Evolutionary conservation across 176 grass and related monocot species (phyloP).

Genomic region (Eremochloa ophiuroides): DNA sequence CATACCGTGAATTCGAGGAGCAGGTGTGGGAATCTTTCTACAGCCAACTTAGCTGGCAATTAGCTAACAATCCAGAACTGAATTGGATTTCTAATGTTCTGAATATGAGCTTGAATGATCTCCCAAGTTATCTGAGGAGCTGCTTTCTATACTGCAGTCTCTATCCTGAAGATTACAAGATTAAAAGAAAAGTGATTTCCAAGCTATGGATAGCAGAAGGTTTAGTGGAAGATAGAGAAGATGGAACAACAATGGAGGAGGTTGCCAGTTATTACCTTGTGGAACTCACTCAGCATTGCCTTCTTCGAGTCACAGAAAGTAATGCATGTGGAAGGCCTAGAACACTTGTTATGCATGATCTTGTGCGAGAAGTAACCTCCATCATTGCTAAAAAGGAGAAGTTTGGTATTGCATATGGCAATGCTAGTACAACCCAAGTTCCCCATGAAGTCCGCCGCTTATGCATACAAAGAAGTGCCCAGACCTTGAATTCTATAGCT

Average conservation of each 20-base stretch:
- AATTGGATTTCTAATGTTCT: constrained; percentile 14
- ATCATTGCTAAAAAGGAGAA: constrained; percentile 15
- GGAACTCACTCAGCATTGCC: constrained; percentile 16
- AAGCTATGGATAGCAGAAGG: constrained; percentile 31
- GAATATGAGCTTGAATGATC: constrained; percentile 22
- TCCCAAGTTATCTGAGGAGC: constrained; percentile 39
- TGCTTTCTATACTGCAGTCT: constrained; percentile 39
- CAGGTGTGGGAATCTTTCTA: constrained; percentile 21
- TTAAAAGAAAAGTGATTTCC: constrained; percentile 3
- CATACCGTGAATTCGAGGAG: background rate
- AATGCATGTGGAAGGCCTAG: background rate
- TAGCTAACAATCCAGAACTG: constrained; percentile 23
- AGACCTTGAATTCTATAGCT: background rate
- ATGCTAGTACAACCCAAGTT: background rate
- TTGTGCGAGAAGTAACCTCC: constrained; percentile 14
- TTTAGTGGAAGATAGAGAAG: constrained; percentile 36
- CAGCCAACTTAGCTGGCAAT: constrained; percentile 28
- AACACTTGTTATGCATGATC: constrained; percentile 26
- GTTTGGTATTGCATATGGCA: background rate
- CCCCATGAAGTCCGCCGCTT: background rate
- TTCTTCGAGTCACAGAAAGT: constrained; percentile 19
- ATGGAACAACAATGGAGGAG: constrained; percentile 30
- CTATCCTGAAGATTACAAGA: constrained; percentile 31
- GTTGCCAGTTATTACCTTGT: constrained; percentile 18
- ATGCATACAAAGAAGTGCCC: background rate